phyloP scores from a whole-genome alignment of 2,329 filamentous ascomycete species.

The Neonectria magnoliae region DNA sequence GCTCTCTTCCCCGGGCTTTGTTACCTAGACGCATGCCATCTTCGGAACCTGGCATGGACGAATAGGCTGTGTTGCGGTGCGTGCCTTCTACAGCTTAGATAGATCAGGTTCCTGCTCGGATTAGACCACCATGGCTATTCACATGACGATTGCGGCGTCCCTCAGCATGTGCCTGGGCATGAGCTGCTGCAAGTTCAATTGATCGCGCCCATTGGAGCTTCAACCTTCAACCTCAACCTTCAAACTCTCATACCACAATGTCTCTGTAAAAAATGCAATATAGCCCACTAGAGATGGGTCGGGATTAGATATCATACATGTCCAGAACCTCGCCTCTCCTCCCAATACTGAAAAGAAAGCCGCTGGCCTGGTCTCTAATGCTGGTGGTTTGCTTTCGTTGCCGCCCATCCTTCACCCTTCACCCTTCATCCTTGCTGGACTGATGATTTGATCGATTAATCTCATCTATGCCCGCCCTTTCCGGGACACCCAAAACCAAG shows the following conservation, averaged over 20 bases:
- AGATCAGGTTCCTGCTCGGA: not conserved
- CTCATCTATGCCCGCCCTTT: constrained; percentile 10
- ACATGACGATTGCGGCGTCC: not conserved
- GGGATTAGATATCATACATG: constrained; percentile 42
- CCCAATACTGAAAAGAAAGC: not conserved
- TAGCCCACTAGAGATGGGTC: constrained; percentile 24
- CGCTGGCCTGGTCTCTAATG: not conserved
- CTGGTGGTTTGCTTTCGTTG: not conserved
- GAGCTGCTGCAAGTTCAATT: constrained; percentile 7
- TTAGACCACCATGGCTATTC: not conserved
- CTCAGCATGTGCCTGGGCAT: not conserved
- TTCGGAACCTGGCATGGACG: too few species aligned
- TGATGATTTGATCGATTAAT: constrained; percentile 12
- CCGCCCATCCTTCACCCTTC: not conserved
- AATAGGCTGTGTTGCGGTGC: too few species aligned
- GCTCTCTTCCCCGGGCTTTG: too few species aligned
- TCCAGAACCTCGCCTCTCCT: constrained; percentile 20
- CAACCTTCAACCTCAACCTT: not conserved
- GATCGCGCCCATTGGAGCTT: constrained; percentile 15
- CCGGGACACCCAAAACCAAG: constrained; percentile 25
- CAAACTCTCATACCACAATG: constrained; percentile 1
- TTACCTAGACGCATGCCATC: too few species aligned
- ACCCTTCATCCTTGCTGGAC: not conserved
- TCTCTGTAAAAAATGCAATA: constrained; percentile 18
- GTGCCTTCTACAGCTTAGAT: not conserved